phyloP scores from a whole-genome alignment of 345 rosid species.

The Arabis alpina region DNA sequence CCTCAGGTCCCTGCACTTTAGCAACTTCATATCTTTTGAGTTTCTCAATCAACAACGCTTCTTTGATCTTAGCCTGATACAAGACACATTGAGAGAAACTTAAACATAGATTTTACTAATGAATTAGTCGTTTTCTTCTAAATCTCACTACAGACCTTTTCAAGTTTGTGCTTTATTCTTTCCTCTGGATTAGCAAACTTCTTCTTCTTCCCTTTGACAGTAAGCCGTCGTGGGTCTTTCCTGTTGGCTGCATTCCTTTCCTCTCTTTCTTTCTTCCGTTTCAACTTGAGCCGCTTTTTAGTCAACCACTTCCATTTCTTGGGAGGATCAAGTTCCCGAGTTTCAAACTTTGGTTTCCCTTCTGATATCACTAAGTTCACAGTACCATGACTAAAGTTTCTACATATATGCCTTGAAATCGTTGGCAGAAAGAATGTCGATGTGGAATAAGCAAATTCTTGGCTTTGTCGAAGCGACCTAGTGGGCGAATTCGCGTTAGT shows the following conservation, averaged over 20 bases:
- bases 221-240: conserved; percentile 77
- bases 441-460: conserved; percentile 29
- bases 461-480: conserved; percentile 35
- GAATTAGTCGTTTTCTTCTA: not conserved
- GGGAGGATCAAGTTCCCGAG: conserved; percentile 72
- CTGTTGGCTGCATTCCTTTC: conserved; percentile 81
- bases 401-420: conserved; percentile 34
- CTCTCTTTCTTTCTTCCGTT: conserved; percentile 76
- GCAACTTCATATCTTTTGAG: conserved; percentile 86
- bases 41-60: conserved; percentile 73
- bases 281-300: conserved; percentile 75
- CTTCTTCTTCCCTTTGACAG: conserved; percentile 64
- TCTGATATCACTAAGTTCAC: conserved; percentile 79
- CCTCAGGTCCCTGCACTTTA: conserved; percentile 80
- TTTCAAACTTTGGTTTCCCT: conserved; percentile 93
- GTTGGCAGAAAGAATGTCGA: conserved; percentile 20
- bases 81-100: not conserved
- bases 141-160: conserved; percentile 57
- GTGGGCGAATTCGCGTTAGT: not conserved
- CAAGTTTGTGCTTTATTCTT: conserved; percentile 75
- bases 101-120: not conserved
- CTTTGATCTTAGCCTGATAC: conserved; percentile 81
- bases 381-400: conserved; percentile 64
- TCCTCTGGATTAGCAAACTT: conserved; percentile 81
- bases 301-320: conserved; percentile 82